Percentiles rank a stretch among this genome's conserved stretches.
phyloP scores from a whole-genome alignment of 2,329 filamentous ascomycete species.

The Calonectria ilicicola region DNA sequence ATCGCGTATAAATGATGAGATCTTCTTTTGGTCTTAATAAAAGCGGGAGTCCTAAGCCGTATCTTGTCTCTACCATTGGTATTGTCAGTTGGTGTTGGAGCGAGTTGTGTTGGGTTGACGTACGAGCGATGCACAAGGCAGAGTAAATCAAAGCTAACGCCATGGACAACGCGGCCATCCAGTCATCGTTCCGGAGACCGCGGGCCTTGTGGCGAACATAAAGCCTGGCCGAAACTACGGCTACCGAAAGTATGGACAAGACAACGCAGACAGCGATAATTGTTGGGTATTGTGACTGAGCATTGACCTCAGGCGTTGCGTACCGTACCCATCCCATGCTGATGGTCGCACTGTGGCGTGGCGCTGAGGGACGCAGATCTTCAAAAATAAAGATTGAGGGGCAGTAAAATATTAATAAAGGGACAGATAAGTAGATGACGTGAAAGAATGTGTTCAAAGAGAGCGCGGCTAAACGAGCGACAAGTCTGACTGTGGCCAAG shows the following conservation, averaged over 20 bases:
- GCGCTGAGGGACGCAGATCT: not conserved
- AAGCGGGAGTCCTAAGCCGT: conserved; percentile 63
- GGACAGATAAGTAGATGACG: not conserved
- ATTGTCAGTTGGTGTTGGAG: no score
- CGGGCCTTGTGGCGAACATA: conserved; percentile 55
- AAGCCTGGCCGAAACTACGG: conserved; percentile 55
- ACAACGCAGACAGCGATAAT: conserved; percentile 63
- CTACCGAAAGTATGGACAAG: conserved; percentile 56
- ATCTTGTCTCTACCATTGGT: conserved; percentile 60
- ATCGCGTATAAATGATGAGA: conserved; percentile 57
- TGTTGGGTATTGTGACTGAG: conserved; percentile 58
- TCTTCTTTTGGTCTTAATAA: conserved; percentile 56
- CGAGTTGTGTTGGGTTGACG: conserved; percentile 42
- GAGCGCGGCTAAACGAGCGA: not conserved
- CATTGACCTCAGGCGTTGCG: conserved; percentile 59
- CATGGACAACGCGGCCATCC: conserved; percentile 54
- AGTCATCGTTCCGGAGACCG: conserved; percentile 62
- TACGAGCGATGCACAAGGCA: conserved; percentile 62
- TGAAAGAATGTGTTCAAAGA: not conserved
- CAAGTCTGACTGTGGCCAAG: conserved; percentile 8
- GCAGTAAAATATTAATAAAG: not conserved
- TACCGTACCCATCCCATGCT: conserved; percentile 65
- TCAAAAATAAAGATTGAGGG: not conserved
- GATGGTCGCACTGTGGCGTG: not conserved
- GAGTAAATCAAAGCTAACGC: conserved; percentile 62